Conservation (phyloP, 371 early-diverging fungal genomes). For the Mortierella sp. region DNA sequence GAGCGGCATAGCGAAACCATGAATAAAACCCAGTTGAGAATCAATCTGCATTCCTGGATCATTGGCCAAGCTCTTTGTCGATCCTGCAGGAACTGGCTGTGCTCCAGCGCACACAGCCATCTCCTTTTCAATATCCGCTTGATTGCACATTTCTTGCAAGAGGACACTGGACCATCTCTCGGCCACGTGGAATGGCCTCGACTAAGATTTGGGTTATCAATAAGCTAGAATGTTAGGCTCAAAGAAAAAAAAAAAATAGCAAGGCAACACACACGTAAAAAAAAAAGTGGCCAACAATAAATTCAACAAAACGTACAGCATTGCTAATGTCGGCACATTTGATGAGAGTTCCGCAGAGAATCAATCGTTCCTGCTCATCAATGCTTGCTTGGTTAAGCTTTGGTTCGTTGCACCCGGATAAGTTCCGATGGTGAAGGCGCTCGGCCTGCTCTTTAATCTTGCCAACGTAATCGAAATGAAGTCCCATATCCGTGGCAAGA, state of each 20-base stretch:
- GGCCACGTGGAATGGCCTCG: constrained; percentile 68
- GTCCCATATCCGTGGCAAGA: constrained; percentile 88
- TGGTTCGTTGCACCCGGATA: constrained; percentile 14
- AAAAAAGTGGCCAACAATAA: not conserved
- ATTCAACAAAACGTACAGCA: constrained; percentile 60
- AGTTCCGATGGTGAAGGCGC: constrained; percentile 53
- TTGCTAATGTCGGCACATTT: constrained; percentile 92
- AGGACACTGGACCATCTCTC: constrained; percentile 69
- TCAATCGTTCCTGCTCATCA: constrained; percentile 61
- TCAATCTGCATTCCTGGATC: constrained; percentile 64
- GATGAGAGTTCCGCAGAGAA: constrained; percentile 77
- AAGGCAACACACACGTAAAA: too few relatives aligned
- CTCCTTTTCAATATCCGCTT: constrained; percentile 74
- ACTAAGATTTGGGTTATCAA: constrained; percentile 33
- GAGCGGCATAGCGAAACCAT: constrained; percentile 74
- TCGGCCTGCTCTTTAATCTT: constrained; percentile 72
- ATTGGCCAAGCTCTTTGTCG: constrained; percentile 50
- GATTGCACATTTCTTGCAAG: constrained; percentile 72
- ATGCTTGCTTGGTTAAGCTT: constrained; percentile 46
- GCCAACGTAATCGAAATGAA: constrained; percentile 83
- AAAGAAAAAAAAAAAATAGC: not conserved
- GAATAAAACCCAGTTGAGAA: constrained; percentile 79
- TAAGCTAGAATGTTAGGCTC: not conserved
- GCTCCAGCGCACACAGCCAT: constrained; percentile 64
- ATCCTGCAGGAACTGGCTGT: constrained; percentile 67